Evolutionary conservation across 768 basidiomycete genomes (phyloP).

Genomic region (Megacollybia marginata): DNA sequence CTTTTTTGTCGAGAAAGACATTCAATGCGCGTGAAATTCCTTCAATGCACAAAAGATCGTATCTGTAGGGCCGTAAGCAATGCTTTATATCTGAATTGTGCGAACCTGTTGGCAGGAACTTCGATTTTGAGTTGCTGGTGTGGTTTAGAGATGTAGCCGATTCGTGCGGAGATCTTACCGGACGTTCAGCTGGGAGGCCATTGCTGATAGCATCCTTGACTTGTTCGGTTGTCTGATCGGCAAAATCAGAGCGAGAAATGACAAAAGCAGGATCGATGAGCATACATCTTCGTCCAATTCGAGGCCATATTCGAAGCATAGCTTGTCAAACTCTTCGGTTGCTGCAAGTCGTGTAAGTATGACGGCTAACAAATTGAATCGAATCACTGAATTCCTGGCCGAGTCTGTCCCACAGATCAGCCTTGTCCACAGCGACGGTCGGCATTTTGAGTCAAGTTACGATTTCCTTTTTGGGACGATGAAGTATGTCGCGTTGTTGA

Average conservation of each 20-base stretch:
- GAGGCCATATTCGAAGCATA: conserved; percentile 95
- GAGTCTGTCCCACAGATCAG: conserved; percentile 84
- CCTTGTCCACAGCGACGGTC: conserved; percentile 93
- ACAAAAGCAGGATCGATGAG: conserved; percentile 5
- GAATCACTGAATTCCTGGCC: conserved; percentile 73
- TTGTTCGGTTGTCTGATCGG: conserved; percentile 73
- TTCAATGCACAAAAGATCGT: conserved; percentile 95
- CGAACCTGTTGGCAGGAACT: conserved; percentile 91
- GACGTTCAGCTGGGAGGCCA: conserved; percentile 78
- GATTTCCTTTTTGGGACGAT: conserved; percentile 29
- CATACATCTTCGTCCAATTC: conserved; percentile 97
- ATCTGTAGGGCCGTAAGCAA: conserved; percentile 42
- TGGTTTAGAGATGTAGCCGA: conserved; percentile 1
- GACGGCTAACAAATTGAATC: conserved; percentile 6
- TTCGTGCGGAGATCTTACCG: conserved; percentile 37
- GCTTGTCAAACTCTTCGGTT: conserved; percentile 87
- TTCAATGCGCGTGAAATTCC: conserved; percentile 85
- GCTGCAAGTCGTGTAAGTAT: conserved; percentile 39
- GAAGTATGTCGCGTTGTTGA: conserved; percentile 92
- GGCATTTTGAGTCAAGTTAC: conserved; percentile 54
- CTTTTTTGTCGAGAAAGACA: conserved; percentile 68
- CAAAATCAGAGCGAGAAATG: background rate
- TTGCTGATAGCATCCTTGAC: conserved; percentile 78
- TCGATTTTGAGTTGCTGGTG: conserved; percentile 95
- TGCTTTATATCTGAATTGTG: background rate